Evolutionary conservation across 23 red algal genomes (phyloP), one percentile per base, ranked within the genome.

Genomic region (Chondrus crispus): DNA sequence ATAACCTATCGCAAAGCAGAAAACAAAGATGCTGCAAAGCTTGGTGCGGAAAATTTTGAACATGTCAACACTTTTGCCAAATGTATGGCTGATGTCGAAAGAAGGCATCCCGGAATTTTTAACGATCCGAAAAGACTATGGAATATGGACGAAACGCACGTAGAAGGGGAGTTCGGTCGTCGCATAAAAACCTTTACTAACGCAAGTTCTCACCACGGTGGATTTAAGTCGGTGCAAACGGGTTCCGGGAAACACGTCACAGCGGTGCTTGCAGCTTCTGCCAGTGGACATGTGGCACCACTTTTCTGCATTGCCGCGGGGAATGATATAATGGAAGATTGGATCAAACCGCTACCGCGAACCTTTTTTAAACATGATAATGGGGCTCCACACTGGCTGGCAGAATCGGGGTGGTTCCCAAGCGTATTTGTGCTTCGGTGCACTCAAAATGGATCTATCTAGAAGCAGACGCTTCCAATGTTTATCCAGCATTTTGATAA

Each of bases 81-180:
- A 5, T 26, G 5, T 38, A 37, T 76, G 43, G 4, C 7, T 37
- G 24, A 38, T 8, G 71, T 76, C 43, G 37, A 43, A 24, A 76
- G 44, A 76, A 24, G 44, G 24, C 63, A 85, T 38, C 52, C 36
- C 33, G 81, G 33, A 14, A 66, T 85, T 22, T 39, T 69, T 41
- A 43, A 60, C 13, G 81, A 85, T 44, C 54, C 57, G n/a, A 3
- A 68, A 20, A 38, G 35, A 38, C 29, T 85, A 22, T 85, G 55
- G 32, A 85, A 85, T 46, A 68, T 85, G 81, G 30, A 85, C 47
- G 81, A 85, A 44, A 85, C 13, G 26, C 14, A 40, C 33, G 81
- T 68, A 11, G 26, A 35, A 4, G 54, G 7, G 35, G 24, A 37
- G 11, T 13, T 24, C 28, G 6, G 36, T 20, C n/a, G 46, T 32